Evolutionary conservation across 2,329 filamentous ascomycete genomes (phyloP).

Genomic region (Penicillium glabrum): DNA sequence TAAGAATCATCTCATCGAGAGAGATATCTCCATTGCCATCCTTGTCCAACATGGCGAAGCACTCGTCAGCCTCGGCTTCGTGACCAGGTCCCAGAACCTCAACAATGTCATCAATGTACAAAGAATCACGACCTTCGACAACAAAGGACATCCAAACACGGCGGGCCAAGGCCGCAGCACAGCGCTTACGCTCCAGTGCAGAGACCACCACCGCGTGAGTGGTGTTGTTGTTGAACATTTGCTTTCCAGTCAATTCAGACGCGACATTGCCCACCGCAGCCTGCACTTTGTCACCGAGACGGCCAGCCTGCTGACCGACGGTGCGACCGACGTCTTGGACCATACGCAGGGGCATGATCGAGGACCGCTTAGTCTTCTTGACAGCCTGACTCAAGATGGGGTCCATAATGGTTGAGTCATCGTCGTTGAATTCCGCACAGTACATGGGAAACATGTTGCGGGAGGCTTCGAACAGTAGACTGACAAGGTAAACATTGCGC

Average conservation of each 20-base stretch:
- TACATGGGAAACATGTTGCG: constrained; percentile 87
- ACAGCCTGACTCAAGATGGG: constrained; percentile 66
- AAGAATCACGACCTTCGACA: constrained; percentile 77
- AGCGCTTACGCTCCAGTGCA: constrained; percentile 78
- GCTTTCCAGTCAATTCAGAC: constrained; percentile 90
- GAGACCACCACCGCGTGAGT: constrained; percentile 87
- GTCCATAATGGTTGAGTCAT: constrained; percentile 90
- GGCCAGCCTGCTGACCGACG: constrained; percentile 71
- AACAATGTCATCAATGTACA: constrained; percentile 77
- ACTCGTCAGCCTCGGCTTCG: constrained; percentile 78
- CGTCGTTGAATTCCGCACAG: constrained; percentile 83
- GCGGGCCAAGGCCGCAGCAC: constrained; percentile 87
- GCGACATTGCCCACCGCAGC: constrained; percentile 91
- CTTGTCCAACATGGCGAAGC: constrained; percentile 75
- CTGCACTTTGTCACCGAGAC: constrained; percentile 89
- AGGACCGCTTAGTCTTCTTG: constrained; percentile 58
- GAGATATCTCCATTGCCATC: constrained; percentile 94
- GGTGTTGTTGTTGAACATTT: constrained; percentile 90
- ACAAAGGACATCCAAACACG: constrained; percentile 99
- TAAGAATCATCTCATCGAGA: constrained; percentile 91
- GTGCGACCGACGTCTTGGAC: constrained; percentile 56
- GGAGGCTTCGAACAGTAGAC: constrained; percentile 86
- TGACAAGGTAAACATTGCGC: constrained; percentile 76
- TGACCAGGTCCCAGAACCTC: constrained; percentile 81
- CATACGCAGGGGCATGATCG: constrained; percentile 74